Base-by-base conservation (phyloP, 2,329 filamentous ascomycete species). In the Claviceps africana region DNA sequence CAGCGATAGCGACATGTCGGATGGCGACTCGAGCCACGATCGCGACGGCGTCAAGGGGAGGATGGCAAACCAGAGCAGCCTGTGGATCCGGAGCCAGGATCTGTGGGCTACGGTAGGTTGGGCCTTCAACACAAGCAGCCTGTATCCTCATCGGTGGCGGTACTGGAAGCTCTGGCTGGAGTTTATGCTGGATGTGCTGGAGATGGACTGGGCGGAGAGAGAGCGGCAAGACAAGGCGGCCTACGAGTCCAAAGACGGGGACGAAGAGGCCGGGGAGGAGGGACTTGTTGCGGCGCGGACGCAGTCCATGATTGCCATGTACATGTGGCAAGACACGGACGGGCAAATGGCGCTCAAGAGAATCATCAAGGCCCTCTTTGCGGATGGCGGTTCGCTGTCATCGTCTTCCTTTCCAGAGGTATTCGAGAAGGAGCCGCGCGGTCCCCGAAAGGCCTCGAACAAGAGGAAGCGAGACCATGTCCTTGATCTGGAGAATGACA, bases 91-190 rank as follows among this genome's bases (percentile, higher is more conserved):
- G n/a, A 86, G 85, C 1, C 82, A 86, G 55, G 88, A 95, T 62
- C 94, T 97, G 61, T 98, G 93, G 88, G 78, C 82, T 43, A 79
- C 87, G 0, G 77, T 93, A 0, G 93, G 91, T 3, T 97, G 93
- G 93, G 85, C 87, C 0, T 89, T 97, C 65, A 93, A 91, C 63
- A 97, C 91, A 69, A 90, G 88, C 50, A 76, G 85, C 1, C 66
- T 77, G 33, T 75, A 91, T 58, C 81, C 81, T 1, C 75, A 78
- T 42, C 77, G 91, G 21, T 97, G 93, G 91, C 76, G 74, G 48
- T 77, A 82, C 61, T 97, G 90, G 89, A 81, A 77, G 59, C 68
- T 80, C 8, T 95, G 88, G 86, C 72, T 97, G 15, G 78, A 83
- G 35, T 82, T 85, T 55, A 85, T 95, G 75, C 66, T 94, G 5